Conservation (phyloP, 2,329 filamentous ascomycete species). For the Sphaerostilbella broomeana region DNA sequence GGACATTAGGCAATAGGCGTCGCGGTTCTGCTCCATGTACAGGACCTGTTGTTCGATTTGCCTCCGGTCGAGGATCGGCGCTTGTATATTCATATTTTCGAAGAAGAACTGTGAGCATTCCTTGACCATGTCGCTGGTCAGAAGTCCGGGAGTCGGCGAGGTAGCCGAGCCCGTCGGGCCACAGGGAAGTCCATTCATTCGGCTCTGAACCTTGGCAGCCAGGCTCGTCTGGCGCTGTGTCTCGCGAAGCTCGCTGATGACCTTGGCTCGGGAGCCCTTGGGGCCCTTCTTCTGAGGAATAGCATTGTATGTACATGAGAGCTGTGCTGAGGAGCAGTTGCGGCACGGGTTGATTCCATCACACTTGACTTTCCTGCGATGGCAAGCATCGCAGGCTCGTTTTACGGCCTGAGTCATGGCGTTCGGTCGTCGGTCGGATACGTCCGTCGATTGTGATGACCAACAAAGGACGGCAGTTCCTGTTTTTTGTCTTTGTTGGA, state of each 20-base stretch:
- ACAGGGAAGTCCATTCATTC: slow-evolving; percentile 49
- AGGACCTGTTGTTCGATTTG: slow-evolving; percentile 51
- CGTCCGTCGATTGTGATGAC: not conserved
- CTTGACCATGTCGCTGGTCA: slow-evolving; percentile 58
- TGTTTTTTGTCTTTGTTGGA: no score
- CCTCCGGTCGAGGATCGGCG: slow-evolving; percentile 55
- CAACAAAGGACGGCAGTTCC: no score
- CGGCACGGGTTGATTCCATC: slow-evolving; percentile 64
- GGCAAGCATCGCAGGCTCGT: slow-evolving; percentile 65
- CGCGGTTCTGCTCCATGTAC: slow-evolving; percentile 55
- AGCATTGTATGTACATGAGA: slow-evolving; percentile 67
- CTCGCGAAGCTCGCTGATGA: slow-evolving; percentile 66
- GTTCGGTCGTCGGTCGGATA: slow-evolving; percentile 5
- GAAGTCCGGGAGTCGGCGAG: slow-evolving; percentile 51
- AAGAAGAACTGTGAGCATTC: slow-evolving; percentile 64
- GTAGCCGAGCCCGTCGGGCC: slow-evolving; percentile 42
- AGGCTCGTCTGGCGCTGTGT: slow-evolving; percentile 61
- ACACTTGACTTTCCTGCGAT: slow-evolving; percentile 69
- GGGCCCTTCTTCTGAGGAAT: slow-evolving; percentile 72
- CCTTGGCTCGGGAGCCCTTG: slow-evolving; percentile 67
- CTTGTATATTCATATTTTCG: slow-evolving; percentile 56
- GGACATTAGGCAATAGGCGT: slow-evolving; percentile 58
- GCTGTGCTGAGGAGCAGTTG: slow-evolving; percentile 60
- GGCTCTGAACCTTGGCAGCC: slow-evolving; percentile 54
- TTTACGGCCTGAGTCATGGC: slow-evolving; percentile 48